phyloP scores from a whole-genome alignment of 2,329 filamentous ascomycete genomes.

The Coniochaeta sp. region DNA sequence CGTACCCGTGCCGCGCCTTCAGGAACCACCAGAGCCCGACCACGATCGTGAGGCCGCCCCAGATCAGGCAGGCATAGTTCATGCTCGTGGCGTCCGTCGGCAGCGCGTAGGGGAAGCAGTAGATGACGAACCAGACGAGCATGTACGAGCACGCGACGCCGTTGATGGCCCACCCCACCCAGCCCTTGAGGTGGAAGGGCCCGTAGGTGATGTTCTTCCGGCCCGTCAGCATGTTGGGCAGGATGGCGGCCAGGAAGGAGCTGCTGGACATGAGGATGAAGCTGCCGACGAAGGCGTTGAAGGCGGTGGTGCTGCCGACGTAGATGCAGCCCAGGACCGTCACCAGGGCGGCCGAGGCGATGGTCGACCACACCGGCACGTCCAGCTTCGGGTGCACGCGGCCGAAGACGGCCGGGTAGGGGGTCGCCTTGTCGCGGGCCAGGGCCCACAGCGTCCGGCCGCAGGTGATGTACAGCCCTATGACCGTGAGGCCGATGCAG shows the following conservation, averaged over 20 bases:
- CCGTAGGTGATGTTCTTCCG: slow-evolving; percentile 41
- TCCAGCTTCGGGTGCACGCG: slow-evolving; percentile 20
- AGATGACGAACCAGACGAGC: slow-evolving; percentile 51
- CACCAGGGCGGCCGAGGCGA: slow-evolving; percentile 31
- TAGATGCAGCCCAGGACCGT: slow-evolving; percentile 58
- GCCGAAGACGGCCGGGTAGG: slow-evolving; percentile 13
- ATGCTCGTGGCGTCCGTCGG: slow-evolving; percentile 34
- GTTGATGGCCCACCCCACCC: slow-evolving; percentile 38
- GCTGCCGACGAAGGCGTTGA: slow-evolving; percentile 56
- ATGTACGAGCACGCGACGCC: slow-evolving; percentile 45
- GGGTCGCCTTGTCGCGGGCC: slow-evolving; percentile 24
- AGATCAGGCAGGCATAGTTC: slow-evolving; percentile 41
- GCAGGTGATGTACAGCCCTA: slow-evolving; percentile 29
- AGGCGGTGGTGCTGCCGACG: slow-evolving; percentile 58
- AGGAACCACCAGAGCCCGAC: not conserved
- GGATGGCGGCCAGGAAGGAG: slow-evolving; percentile 57
- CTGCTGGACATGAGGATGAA: slow-evolving; percentile 31
- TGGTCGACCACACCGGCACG: slow-evolving; percentile 38
- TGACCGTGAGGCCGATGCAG: slow-evolving; percentile 26
- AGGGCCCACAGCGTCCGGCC: slow-evolving; percentile 33
- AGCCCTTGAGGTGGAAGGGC: slow-evolving; percentile 43
- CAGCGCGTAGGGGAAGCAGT: slow-evolving; percentile 44
- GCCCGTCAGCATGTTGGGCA: slow-evolving; percentile 44
- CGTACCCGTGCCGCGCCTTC: not conserved
- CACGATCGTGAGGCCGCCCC: slow-evolving; percentile 28